phyloP scores from a whole-genome alignment of 768 basidiomycete genomes.

The Boletus tomentosulus region DNA sequence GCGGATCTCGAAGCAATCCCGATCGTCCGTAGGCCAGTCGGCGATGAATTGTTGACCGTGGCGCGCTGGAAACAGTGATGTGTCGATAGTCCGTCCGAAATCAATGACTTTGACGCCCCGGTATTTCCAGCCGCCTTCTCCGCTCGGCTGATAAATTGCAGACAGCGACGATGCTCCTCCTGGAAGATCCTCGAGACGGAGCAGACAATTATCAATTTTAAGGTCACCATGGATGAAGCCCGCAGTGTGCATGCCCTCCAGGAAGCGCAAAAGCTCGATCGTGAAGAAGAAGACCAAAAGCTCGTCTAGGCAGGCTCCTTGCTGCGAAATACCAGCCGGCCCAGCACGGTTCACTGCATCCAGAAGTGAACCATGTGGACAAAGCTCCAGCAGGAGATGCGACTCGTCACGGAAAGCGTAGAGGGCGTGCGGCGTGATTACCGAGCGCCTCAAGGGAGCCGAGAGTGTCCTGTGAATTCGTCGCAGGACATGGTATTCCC shows the following conservation, averaged over 20 bases:
- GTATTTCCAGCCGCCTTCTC: conserved; percentile 77
- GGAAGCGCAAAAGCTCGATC: conserved; percentile 77
- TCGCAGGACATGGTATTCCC: conserved; percentile 89
- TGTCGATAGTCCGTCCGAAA: conserved; percentile 95
- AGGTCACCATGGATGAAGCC: conserved; percentile 97
- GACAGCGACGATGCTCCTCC: conserved; percentile 69
- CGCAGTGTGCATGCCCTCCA: conserved; percentile 75
- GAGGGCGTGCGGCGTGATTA: conserved; percentile 73
- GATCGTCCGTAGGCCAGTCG: conserved; percentile 85
- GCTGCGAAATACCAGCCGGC: conserved; percentile 70
- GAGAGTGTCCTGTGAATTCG: conserved; percentile 71
- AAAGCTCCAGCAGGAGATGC: conserved; percentile 82
- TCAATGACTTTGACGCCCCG: conserved; percentile 95
- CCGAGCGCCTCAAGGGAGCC: conserved; percentile 51
- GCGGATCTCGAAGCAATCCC: conserved; percentile 90
- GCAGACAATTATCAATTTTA: conserved; percentile 98
- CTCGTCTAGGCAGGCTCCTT: conserved; percentile 84
- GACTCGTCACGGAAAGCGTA: conserved; percentile 89
- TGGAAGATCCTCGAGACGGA: conserved; percentile 82
- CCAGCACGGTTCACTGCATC: conserved; percentile 86
- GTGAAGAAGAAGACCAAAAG: conserved; percentile 93
- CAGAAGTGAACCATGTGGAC: conserved; percentile 88
- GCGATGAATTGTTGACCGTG: conserved; percentile 73
- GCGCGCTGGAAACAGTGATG: conserved; percentile 63
- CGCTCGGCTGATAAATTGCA: conserved; percentile 68